Evolutionary conservation across 345 rosid species (phyloP).

Genomic region (Gossypium sturtianum): DNA sequence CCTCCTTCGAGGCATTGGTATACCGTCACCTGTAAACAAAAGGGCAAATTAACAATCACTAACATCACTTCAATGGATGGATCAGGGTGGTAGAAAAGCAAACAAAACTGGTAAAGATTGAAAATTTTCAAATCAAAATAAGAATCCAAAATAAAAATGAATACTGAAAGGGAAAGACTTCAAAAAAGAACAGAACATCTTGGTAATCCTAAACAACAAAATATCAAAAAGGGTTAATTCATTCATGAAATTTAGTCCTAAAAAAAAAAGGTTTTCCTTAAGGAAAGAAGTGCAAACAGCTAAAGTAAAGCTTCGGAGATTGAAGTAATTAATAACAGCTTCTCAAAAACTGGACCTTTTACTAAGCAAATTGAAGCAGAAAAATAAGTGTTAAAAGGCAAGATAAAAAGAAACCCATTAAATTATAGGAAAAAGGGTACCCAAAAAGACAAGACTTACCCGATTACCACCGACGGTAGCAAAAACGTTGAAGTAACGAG

Average conservation of each 20-base stretch:
- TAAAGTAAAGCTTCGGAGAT: not conserved
- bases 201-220: not conserved
- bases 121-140: not conserved
- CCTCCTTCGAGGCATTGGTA: constrained; percentile 96
- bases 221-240: not conserved
- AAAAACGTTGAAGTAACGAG: constrained; percentile 86
- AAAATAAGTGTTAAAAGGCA: not conserved
- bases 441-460: constrained; percentile 26
- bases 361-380: not conserved
- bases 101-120: not conserved
- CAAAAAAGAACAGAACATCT: not conserved
- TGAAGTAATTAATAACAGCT: not conserved
- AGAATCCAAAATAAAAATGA: constrained; percentile 11
- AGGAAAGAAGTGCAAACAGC: not conserved
- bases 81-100: not conserved
- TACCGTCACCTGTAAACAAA: constrained; percentile 58
- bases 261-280: not conserved
- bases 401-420: not conserved
- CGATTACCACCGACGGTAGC: constrained; percentile 94
- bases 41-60: not conserved
- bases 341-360: not conserved
- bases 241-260: not conserved
- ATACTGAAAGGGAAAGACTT: not conserved
- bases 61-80: not conserved
- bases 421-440: not conserved